These are phyloP conservation scores for Xerocomellus dryophilus DNA, from an alignment of 768 basidiomycete genomes.

Conservation along the genomic window DNA sequence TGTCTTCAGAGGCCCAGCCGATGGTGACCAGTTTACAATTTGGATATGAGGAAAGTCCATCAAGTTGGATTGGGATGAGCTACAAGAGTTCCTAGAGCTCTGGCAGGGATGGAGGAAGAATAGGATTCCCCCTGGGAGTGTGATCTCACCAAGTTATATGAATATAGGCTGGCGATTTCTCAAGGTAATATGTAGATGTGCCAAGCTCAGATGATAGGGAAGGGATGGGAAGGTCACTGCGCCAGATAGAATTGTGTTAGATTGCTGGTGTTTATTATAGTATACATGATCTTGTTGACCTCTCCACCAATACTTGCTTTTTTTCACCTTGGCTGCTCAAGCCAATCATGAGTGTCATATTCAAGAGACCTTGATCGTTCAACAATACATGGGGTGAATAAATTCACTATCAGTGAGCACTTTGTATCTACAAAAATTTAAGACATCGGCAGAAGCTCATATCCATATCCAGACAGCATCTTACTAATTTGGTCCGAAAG, in stretches of 20 bases:
- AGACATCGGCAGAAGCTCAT: too few species aligned
- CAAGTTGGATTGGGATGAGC: background rate
- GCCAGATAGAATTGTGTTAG: background rate
- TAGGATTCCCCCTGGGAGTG: background rate
- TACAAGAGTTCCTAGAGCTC: background rate
- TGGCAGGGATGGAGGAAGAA: background rate
- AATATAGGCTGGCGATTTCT: background rate
- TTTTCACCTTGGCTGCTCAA: too few species aligned
- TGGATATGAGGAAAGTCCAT: background rate
- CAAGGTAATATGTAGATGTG: background rate
- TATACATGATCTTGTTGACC: background rate
- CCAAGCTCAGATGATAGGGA: background rate
- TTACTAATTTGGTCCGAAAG: too few species aligned
- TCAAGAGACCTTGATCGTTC: too few species aligned
- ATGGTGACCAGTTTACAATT: background rate
- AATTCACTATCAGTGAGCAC: too few species aligned
- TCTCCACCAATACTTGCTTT: background rate
- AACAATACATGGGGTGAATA: too few species aligned
- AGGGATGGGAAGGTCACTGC: background rate
- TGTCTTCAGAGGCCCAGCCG: background rate
- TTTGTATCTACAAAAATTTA: too few species aligned
- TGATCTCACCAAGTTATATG: background rate
- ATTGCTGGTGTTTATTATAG: background rate
- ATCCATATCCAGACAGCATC: too few species aligned
- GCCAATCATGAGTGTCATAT: too few species aligned